Evolutionary conservation across 306 rosid species (phyloP), one percentile per base, ranked within the genome.

Genomic region (Heteromeles arbutifolia): DNA sequence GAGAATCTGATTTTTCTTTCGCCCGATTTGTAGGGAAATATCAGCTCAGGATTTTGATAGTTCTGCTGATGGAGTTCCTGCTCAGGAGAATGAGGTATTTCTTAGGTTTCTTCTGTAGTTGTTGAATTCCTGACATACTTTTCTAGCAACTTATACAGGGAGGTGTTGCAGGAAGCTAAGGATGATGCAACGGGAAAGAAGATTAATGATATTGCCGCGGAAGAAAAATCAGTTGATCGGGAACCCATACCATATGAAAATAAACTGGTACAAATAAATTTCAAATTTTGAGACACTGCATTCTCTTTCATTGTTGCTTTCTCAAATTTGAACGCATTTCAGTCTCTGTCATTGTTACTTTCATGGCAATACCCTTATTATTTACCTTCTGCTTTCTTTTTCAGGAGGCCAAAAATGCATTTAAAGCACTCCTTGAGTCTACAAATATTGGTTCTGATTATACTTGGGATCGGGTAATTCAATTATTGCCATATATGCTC

Each of bases 381-480:
- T 74, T 67, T 56, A 52, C 26, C 22, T 6, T 58, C 26, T 24
- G 6, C 14, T 86, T 78, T 70, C 61, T 77, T 72, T 82, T 31
- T 67, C 54, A 93, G 98, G 98, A 93, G 84, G 98, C 96, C 58
- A 91, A 93, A 86, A 87, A 86, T 74, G 92, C 93, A 72, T 93
- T 93, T 78, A 91, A 90, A 89, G 82, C 89, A 54, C 92, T 93
- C 73, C 68, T 93, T 90, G 97, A 90, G 83, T 86, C 92, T 69
- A 85, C 92, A 48, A 91, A 90, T 82, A 86, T 93, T 83, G 94
- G 97, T 65, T 90, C 96, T 78, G 98, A 91, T 79, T 93, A 97
- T 97, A 91, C 90, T 66, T 93, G 98, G 98, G 98, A 93, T 80
- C 92, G 96, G 96, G 98, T 93, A 93, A 65, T 79, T 80, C 69